Conservation (phyloP, 371 early-diverging fungal genomes). For the Basidiobolus heterosporus region DNA sequence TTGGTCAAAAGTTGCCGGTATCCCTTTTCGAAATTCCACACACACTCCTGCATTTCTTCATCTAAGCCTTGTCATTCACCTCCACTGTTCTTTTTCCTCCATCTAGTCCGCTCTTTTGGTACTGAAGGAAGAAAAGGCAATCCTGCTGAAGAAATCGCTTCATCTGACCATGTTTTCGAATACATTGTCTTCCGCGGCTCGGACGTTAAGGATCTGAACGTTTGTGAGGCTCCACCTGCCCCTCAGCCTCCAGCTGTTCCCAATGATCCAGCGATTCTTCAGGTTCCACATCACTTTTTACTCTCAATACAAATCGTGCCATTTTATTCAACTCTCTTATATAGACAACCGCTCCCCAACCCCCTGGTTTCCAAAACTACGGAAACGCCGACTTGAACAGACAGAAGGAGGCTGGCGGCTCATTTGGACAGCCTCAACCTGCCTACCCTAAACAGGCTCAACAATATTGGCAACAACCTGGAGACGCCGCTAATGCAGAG, state of each 20-base stretch:
- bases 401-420: slow-evolving; percentile 8
- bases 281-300: slow-evolving; percentile 25
- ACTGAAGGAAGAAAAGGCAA: slow-evolving; percentile 69
- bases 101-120: slow-evolving; percentile 59
- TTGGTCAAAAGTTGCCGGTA: too few relatives aligned
- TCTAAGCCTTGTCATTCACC: neutral
- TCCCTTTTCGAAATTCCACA: neutral
- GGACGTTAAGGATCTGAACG: slow-evolving; percentile 84
- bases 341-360: slow-evolving; percentile 11
- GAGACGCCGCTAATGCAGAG: too few relatives aligned
- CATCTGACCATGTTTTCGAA: slow-evolving; percentile 69
- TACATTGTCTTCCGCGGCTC: slow-evolving; percentile 82
- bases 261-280: slow-evolving; percentile 77
- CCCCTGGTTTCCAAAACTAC: slow-evolving; percentile 7
- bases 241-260: slow-evolving; percentile 38
- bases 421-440: slow-evolving; percentile 10
- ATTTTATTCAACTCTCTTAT: neutral
- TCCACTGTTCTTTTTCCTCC: neutral
- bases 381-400: neutral
- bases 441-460: slow-evolving; percentile 8
- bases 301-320: neutral
- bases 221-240: slow-evolving; percentile 53
- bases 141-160: slow-evolving; percentile 66
- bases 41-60: neutral
- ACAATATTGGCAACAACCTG: slow-evolving; percentile 10